These are phyloP conservation scores for Paecilomyces sp. DNA, from an alignment of 2,329 filamentous ascomycete species.

Conservation along the genomic window DNA sequence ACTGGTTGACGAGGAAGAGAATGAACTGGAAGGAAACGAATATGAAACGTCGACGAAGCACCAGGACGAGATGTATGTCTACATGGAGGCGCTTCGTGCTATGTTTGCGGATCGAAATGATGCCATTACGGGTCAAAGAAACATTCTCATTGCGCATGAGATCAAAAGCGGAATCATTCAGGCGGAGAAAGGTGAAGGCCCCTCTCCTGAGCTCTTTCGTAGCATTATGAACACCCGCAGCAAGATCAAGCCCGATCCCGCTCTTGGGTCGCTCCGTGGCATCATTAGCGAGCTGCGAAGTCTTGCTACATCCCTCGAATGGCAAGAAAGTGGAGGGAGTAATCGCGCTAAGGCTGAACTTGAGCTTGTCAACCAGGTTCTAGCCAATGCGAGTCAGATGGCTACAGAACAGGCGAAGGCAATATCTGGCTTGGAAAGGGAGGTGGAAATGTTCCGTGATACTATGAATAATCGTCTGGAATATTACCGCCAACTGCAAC, in stretches of 20 bases:
- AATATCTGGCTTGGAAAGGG: slow-evolving; percentile 47
- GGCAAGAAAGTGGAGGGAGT: slow-evolving; percentile 49
- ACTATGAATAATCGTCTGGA: slow-evolving; percentile 81
- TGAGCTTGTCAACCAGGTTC: slow-evolving; percentile 55
- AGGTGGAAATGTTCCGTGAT: slow-evolving; percentile 66
- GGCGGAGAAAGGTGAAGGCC: slow-evolving; percentile 59
- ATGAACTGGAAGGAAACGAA: slow-evolving; percentile 81
- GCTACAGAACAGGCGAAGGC: slow-evolving; percentile 47
- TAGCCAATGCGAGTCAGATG: slow-evolving; percentile 52
- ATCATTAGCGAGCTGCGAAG: slow-evolving; percentile 63
- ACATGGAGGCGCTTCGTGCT: slow-evolving; percentile 69
- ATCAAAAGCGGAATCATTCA: slow-evolving; percentile 53
- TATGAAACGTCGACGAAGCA: slow-evolving; percentile 79
- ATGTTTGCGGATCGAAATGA: slow-evolving; percentile 72
- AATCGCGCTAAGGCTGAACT: slow-evolving; percentile 56
- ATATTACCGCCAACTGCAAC: slow-evolving; percentile 85
- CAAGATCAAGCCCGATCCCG: slow-evolving; percentile 36
- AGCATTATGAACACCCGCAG: slow-evolving; percentile 41
- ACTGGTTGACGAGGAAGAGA: slow-evolving; percentile 74
- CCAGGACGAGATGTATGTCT: slow-evolving; percentile 84
- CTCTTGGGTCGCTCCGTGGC: slow-evolving; percentile 60
- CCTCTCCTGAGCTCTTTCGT: slow-evolving; percentile 60
- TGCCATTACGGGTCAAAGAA: slow-evolving; percentile 69
- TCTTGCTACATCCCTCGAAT: slow-evolving; percentile 53
- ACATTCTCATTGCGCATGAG: slow-evolving; percentile 68